These are phyloP conservation scores for Daphne laureola DNA, from an alignment of 441 rosid species.

Conservation along the genomic window DNA sequence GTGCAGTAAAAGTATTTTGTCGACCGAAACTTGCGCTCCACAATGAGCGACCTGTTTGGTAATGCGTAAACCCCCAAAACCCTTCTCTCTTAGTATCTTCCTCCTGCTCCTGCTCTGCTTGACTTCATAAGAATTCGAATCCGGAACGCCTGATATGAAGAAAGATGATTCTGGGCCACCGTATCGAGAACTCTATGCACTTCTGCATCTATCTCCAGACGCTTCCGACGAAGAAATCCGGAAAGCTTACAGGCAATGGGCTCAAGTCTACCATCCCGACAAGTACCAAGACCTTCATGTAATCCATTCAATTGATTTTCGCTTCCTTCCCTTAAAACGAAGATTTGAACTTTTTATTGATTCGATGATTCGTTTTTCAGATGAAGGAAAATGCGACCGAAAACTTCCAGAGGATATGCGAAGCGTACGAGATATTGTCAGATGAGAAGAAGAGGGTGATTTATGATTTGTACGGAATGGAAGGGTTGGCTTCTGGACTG, in stretches of 20 bases:
- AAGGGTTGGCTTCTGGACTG: slow-evolving; percentile 77
- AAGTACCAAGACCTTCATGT: slow-evolving; percentile 76
- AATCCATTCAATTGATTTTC: not conserved
- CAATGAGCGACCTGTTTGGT: not conserved
- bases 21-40: not conserved
- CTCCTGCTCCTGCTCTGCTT: not conserved
- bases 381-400: slow-evolving; percentile 85
- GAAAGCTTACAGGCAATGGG: slow-evolving; percentile 91
- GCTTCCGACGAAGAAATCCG: slow-evolving; percentile 90
- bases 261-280: slow-evolving; percentile 97
- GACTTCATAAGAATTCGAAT: not conserved
- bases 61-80: slow-evolving; percentile 12
- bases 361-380: slow-evolving; percentile 26
- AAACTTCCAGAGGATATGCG: slow-evolving; percentile 84
- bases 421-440: slow-evolving; percentile 81
- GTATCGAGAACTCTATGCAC: slow-evolving; percentile 72
- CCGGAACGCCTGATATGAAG: slow-evolving; percentile 10
- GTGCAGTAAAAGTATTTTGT: no score
- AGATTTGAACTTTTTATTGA: not conserved
- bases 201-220: slow-evolving; percentile 78
- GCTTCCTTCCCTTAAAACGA: not conserved
- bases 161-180: slow-evolving; percentile 33
- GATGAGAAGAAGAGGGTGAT: slow-evolving; percentile 77
- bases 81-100: not conserved
- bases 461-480: slow-evolving; percentile 93